A percentile compares a stretch with the other conserved stretches of the same genome.
phyloP scores from a whole-genome alignment of 768 basidiomycete genomes.

The Neoboletus subvelutipes region DNA sequence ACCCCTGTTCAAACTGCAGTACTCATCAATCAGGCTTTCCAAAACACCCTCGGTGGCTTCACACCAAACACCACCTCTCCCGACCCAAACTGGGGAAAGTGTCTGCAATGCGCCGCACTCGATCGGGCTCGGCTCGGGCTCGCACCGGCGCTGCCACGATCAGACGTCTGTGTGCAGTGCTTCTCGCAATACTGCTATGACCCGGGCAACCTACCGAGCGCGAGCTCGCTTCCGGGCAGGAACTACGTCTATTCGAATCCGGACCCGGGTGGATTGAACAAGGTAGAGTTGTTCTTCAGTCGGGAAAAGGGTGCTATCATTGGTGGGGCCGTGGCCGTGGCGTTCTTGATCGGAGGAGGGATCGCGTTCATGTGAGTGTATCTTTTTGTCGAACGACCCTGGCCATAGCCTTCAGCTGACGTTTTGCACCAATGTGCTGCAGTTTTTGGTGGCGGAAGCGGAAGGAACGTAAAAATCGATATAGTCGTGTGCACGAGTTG shows the following conservation, averaged over 20 bases:
- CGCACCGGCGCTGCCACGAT: conserved; percentile 37
- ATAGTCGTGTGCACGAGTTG: conserved; percentile 27
- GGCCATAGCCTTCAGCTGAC: not conserved
- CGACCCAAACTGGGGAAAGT: conserved; percentile 54
- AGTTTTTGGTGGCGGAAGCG: conserved; percentile 34
- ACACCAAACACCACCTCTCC: conserved; percentile 54
- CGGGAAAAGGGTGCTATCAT: conserved; percentile 48
- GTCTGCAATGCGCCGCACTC: conserved; percentile 63
- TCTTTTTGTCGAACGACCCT: not conserved
- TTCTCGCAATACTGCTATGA: conserved; percentile 59
- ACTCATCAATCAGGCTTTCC: conserved; percentile 62
- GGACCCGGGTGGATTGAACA: conserved; percentile 48
- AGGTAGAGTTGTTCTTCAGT: conserved; percentile 43
- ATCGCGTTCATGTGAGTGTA: conserved; percentile 37
- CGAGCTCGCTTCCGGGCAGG: conserved; percentile 38
- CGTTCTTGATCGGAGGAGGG: conserved; percentile 39
- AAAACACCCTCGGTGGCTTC: conserved; percentile 59
- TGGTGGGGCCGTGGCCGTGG: conserved; percentile 45
- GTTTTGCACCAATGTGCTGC: not conserved
- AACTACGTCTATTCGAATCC: conserved; percentile 52
- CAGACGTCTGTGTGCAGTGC: conserved; percentile 55
- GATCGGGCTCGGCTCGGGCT: conserved; percentile 50
- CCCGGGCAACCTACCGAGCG: conserved; percentile 59
- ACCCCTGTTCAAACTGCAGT: conserved; percentile 49
- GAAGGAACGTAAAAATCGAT: conserved; percentile 18